Evolutionary conservation across 306 rosid genomes (phyloP), one percentile per base, ranked within the genome.

Genomic region (Lupinus albus): DNA sequence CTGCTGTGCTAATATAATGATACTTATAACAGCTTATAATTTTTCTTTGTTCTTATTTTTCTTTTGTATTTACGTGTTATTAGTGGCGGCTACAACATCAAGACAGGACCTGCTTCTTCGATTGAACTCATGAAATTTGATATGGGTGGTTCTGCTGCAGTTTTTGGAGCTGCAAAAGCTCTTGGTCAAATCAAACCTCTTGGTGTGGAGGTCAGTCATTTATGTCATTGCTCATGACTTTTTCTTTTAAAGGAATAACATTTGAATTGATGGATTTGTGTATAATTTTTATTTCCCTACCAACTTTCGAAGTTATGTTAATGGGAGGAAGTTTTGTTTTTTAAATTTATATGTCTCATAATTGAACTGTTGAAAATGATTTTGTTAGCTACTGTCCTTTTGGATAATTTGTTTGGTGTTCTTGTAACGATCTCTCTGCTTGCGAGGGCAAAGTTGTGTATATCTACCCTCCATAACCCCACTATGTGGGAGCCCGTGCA

Each of bases 31-130:
- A 15, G 10, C 20, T 56, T 32, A 46, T 12, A 35, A 28, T 9
- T 68, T 67, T 13, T 50, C 14, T 72, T 56, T 11, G 14, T 20
- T 38, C 14, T 35, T 11, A 35, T 42, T 21, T 20, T 52, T 53
- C 15, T 50, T 50, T 65, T 32, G 42, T 55, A 9, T 45, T 28
- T 79, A 32, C 66, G 17, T 82, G 58, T 64, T 48, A 30, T 74
- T 67, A 91, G 97, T 79, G 97, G 96, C 73, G 97, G 97, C 80
- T 91, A 91, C 86, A 91, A 91, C 87, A 91, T 88, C 86, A 91
- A 91, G 83, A 91, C 97, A 10, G 96, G 97, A 68, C 89, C 97
- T 38, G 97, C 91, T 64, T 85, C 91, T 79, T 78, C 55, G 52
- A 84, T 91, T 81, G 97, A 91, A 52, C 84, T 81, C 55, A 91